phyloP scores from a whole-genome alignment of 139 green algal genomes.

The Tetraselmis chui region DNA sequence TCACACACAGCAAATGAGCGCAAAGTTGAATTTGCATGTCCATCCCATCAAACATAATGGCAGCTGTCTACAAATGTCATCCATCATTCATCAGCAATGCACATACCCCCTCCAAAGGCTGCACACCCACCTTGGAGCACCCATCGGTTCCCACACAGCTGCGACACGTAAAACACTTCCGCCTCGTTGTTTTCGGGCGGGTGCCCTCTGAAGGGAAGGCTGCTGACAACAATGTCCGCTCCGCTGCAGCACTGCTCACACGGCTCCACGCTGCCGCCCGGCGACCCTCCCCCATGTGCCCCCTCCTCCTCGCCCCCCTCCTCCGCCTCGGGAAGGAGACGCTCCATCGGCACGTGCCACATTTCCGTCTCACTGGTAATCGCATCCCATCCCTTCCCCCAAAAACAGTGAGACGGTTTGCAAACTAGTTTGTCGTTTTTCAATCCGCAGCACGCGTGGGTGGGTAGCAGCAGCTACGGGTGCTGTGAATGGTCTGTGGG shows the following conservation, averaged over 20 bases:
- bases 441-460: too few species aligned
- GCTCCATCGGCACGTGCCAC: neutral
- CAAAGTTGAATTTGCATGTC: too few species aligned
- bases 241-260: neutral
- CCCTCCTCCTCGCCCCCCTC: neutral
- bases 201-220: neutral
- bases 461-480: too few species aligned
- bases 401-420: too few species aligned
- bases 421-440: too few species aligned
- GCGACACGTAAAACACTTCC: neutral
- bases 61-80: too few species aligned
- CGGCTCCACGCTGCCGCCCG: neutral
- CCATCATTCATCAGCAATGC: too few species aligned
- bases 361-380: neutral
- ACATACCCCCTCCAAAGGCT: too few species aligned
- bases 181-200: neutral
- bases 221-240: neutral
- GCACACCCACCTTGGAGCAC: neutral
- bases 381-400: neutral
- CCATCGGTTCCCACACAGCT: neutral
- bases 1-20: too few species aligned
- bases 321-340: neutral
- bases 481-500: too few species aligned
- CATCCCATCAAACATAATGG: too few species aligned
- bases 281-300: neutral